Evolutionary conservation across 163 green algal species (phyloP), one percentile per base, ranked within the genome.

Genomic region (Scenedesmus sp.): DNA sequence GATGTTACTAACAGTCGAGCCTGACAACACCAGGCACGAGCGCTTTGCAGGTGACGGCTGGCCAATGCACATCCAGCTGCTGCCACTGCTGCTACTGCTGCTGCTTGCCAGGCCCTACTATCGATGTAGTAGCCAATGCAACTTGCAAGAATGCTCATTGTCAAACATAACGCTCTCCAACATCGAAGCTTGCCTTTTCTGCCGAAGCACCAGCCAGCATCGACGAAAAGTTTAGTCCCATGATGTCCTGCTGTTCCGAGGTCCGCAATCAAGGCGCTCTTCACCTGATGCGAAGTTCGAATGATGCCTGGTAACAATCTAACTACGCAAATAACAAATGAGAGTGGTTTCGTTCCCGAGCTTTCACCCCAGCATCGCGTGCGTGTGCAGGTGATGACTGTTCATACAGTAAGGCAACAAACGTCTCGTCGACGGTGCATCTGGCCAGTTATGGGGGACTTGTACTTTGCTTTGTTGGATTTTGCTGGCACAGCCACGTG

Each of bases 211-310:
- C 83, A 23, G 83, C 83, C 83, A 88, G 57, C 83, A 88, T 57
- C 18, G 83, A 88, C 57, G 83, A 88, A 59, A 88, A 88, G n/a
- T 88, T 88, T 3, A 88, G 83, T 77, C 83, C 83, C 83, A 88
- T 88, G 7, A 20, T 88, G 82, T 13, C 6, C 23, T 79, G 6
- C 70, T 79, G 70, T 79, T 79, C 70, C 23, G 70, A 79, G 70
- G 23, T 79, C 70, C 1, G 23, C 23, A 23, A 79, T 52, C 23
- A 20, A 64, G 59, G 59, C 59, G 59, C 26, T 76, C 16, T 76
- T 20, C 16, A 76, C 3, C 66, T 64, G 9, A 10, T 15, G 34
- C 34, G 34, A 46, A 46, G 34, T 46, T 46, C 34, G 34, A 46
- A 46, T 46, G 34, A 46, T 46, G 34, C 34, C 34, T 46, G 34